phyloP scores from a whole-genome alignment of 2,329 filamentous ascomycete species.

The Fusarium decemcellulare region DNA sequence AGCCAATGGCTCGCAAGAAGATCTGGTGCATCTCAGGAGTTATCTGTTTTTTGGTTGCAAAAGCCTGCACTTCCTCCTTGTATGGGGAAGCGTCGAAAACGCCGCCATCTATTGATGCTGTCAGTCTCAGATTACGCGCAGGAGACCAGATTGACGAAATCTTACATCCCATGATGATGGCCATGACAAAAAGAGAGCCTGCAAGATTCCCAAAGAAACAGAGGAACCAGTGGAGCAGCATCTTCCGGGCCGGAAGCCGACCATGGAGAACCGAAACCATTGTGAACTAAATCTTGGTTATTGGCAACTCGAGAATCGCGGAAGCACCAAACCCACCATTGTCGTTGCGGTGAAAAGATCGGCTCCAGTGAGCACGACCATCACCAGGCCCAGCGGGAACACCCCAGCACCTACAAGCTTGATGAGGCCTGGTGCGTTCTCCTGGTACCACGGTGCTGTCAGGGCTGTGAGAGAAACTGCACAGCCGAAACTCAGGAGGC shows the following conservation, averaged over 20 bases:
- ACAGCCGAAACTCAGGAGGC: slow-evolving; percentile 38
- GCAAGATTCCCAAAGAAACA: slow-evolving; percentile 65
- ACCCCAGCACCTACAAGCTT: slow-evolving; percentile 40
- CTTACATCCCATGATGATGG: slow-evolving; percentile 60
- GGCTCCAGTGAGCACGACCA: slow-evolving; percentile 38
- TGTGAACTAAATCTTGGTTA: slow-evolving; percentile 34
- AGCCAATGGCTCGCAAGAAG: slow-evolving; percentile 68
- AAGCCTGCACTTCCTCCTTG: slow-evolving; percentile 58
- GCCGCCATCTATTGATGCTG: slow-evolving; percentile 53
- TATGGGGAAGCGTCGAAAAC: slow-evolving; percentile 60
- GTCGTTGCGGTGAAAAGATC: slow-evolving; percentile 43
- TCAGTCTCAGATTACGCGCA: background rate
- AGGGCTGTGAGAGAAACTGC: slow-evolving; percentile 39
- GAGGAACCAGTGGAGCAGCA: slow-evolving; percentile 56
- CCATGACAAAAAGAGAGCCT: slow-evolving; percentile 62
- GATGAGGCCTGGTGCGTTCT: slow-evolving; percentile 39
- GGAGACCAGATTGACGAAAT: rapidly evolving
- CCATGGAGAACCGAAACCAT: slow-evolving; percentile 41
- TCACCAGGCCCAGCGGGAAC: slow-evolving; percentile 40
- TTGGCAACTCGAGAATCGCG: rapidly evolving
- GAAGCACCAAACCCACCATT: slow-evolving; percentile 14
- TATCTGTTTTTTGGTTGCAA: slow-evolving; percentile 64
- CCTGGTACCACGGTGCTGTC: slow-evolving; percentile 44
- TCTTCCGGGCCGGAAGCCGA: slow-evolving; percentile 35
- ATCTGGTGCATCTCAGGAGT: slow-evolving; percentile 65